Percentiles rank a stretch among this genome's conserved stretches.
Conservation (phyloP, 1,139 yeast species). For the Waltiozyma sp. region DNA sequence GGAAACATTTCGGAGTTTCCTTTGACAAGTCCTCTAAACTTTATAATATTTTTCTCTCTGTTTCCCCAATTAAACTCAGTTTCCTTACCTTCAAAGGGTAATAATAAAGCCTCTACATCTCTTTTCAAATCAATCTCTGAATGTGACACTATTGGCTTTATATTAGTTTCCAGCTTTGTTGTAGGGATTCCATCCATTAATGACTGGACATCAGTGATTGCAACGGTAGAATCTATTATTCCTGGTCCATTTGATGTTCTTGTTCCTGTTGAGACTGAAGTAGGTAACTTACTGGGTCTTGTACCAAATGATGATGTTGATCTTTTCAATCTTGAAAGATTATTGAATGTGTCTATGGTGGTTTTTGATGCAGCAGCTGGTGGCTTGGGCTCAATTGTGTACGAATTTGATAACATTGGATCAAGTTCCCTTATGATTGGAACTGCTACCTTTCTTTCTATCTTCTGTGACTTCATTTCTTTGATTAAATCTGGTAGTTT, state of each 20-base stretch:
- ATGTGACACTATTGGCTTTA: conserved; percentile 18
- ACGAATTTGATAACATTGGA: conserved; percentile 13
- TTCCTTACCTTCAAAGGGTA: conserved; percentile 64
- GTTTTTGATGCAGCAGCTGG: conserved; percentile 3
- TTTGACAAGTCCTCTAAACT: conserved; percentile 47
- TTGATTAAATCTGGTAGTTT: conserved; percentile 37
- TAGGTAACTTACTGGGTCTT: background rate
- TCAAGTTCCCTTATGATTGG: conserved; percentile 26
- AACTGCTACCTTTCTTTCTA: conserved; percentile 23
- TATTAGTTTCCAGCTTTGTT: conserved; percentile 11
- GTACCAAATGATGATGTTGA: conserved; percentile 1
- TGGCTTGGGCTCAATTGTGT: conserved; percentile 7
- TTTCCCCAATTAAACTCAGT: conserved; percentile 79
- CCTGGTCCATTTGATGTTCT: background rate
- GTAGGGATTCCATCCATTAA: conserved; percentile 10
- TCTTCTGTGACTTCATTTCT: conserved; percentile 33
- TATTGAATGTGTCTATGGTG: conserved; percentile 17
- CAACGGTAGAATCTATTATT: background rate
- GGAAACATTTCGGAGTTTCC: conserved; percentile 42
- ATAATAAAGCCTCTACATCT: conserved; percentile 27
- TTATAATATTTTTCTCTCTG: conserved; percentile 54
- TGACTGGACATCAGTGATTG: conserved; percentile 7
- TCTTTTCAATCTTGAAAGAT: conserved; percentile 9
- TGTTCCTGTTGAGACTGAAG: background rate
- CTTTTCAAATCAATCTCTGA: conserved; percentile 26